These are phyloP conservation scores for Nitzschia sp. DNA, from an alignment of 108 stramenopile species.

Conservation along the genomic window DNA sequence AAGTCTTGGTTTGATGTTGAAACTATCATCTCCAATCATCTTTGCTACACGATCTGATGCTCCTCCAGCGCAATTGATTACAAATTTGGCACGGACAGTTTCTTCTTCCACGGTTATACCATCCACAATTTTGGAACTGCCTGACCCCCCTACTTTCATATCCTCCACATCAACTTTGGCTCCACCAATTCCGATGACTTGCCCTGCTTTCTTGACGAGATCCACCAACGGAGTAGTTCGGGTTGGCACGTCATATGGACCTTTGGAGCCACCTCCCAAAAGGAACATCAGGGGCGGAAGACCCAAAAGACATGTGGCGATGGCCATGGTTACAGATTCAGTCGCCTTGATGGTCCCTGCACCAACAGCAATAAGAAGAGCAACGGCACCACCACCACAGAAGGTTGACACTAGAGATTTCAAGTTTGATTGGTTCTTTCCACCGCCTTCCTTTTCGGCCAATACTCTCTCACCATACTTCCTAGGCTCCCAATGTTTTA, in stretches of 20 bases:
- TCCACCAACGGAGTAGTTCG: slow-evolving; percentile 32
- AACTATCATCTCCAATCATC: slow-evolving; percentile 78
- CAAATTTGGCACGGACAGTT: slow-evolving; percentile 52
- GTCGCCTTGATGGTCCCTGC: background rate
- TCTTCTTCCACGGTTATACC: slow-evolving; percentile 59
- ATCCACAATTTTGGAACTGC: slow-evolving; percentile 47
- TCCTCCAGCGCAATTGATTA: slow-evolving; percentile 78
- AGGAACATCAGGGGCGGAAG: slow-evolving; percentile 1
- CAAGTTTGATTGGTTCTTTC: background rate
- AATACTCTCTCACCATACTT: slow-evolving; percentile 41
- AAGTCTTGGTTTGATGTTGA: slow-evolving; percentile 70
- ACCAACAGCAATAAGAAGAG: background rate
- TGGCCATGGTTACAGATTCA: background rate
- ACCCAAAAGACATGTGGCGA: slow-evolving; percentile 1
- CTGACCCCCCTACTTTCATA: slow-evolving; percentile 72
- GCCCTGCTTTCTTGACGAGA: slow-evolving; percentile 51
- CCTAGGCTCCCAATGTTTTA: slow-evolving; percentile 71
- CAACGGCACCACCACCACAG: background rate
- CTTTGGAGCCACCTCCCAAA: background rate
- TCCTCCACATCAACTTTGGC: slow-evolving; percentile 54
- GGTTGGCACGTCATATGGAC: background rate
- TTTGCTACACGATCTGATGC: slow-evolving; percentile 65
- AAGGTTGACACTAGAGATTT: background rate
- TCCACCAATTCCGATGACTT: slow-evolving; percentile 44
- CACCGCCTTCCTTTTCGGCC: background rate